Conservation (phyloP, 345 rosid genomes). For the Fremontodendron californicum region DNA sequence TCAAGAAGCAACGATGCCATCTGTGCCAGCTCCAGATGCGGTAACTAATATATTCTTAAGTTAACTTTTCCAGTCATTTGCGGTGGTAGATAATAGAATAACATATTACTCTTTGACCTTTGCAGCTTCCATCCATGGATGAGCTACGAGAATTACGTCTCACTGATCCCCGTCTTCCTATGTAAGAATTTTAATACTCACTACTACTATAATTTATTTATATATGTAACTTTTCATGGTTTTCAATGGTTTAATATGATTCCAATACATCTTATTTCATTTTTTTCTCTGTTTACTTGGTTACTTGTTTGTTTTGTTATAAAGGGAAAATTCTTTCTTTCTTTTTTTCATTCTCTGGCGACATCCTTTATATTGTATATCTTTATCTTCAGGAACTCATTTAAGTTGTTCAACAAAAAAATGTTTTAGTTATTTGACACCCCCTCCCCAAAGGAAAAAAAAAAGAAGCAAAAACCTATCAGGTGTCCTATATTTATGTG, state of each 20-base stretch:
- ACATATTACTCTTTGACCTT: constrained; percentile 22
- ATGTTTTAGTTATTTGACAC: not conserved
- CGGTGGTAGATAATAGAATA: constrained; percentile 2
- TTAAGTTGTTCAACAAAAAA: not conserved
- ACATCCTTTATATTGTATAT: not conserved
- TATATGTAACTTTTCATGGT: not conserved
- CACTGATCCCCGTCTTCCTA: constrained; percentile 84
- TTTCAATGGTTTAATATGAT: not conserved
- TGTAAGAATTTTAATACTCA: constrained; percentile 36
- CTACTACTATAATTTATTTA: not conserved
- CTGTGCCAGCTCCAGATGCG: constrained; percentile 72
- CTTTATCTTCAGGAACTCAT: not conserved
- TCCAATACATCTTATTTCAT: not conserved
- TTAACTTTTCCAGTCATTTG: constrained; percentile 17
- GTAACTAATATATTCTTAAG: constrained; percentile 39
- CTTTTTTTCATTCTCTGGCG: not conserved
- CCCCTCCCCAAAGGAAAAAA: not conserved
- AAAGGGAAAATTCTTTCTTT: not conserved
- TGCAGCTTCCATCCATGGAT: constrained; percentile 86
- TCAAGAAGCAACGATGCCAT: constrained; percentile 63
- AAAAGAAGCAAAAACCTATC: not conserved
- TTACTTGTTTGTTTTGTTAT: not conserved
- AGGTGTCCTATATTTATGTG: not conserved
- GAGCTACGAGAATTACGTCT: constrained; percentile 75
- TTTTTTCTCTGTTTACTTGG: not conserved